Evolutionary conservation across 805 yeast genomes (phyloP).

Genomic region (Zygoascus tannicola): DNA sequence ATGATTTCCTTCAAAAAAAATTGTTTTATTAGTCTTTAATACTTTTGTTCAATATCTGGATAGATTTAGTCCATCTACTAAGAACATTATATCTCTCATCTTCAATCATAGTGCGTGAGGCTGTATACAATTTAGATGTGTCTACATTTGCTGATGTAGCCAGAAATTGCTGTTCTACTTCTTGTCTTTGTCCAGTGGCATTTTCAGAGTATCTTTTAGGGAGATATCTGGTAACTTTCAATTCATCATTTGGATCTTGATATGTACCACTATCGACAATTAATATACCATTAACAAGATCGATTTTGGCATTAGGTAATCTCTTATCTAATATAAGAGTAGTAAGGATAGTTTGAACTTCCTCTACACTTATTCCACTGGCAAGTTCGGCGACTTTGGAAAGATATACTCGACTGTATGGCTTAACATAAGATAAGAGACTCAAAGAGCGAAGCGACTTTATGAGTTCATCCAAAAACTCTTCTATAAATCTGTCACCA

Average conservation of each 20-base stretch:
- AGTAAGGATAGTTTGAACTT: constrained; percentile 18
- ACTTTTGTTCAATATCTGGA: background rate
- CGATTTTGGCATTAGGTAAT: constrained; percentile 22
- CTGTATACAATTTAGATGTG: background rate
- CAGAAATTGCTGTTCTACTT: constrained; percentile 11
- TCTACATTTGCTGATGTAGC: background rate
- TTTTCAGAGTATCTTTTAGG: constrained; percentile 10
- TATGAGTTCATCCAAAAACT: constrained; percentile 20
- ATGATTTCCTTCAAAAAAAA: no score
- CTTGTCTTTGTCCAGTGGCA: constrained; percentile 4
- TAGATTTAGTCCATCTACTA: background rate
- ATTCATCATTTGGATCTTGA: background rate
- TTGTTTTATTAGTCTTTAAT: no score
- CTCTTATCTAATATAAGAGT: constrained; percentile 24
- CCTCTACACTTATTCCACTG: constrained; percentile 5
- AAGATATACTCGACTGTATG: constrained; percentile 24
- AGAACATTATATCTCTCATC: background rate
- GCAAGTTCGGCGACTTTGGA: constrained; percentile 18
- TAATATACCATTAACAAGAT: constrained; percentile 13
- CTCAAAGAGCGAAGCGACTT: constrained; percentile 22
- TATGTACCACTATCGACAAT: background rate
- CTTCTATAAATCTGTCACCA: constrained; percentile 12
- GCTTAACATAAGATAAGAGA: constrained; percentile 23
- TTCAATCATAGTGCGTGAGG: background rate
- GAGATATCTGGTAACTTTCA: background rate